Conservation (phyloP, 768 basidiomycete species). For the Tricholoma sp. region DNA sequence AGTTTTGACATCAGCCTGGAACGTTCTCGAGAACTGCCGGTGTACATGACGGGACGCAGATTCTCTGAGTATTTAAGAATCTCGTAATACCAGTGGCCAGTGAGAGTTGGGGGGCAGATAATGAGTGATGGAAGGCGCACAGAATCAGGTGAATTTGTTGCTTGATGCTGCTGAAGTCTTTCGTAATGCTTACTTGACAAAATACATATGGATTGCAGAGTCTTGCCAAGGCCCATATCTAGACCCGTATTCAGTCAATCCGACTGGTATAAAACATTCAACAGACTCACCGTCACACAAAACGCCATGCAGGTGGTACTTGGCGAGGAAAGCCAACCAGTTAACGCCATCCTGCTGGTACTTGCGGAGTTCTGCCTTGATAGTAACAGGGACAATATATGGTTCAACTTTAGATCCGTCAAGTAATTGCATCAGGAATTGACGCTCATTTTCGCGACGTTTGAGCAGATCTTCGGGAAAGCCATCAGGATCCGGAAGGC, state of each 20-base stretch:
- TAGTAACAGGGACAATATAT: conserved; percentile 77
- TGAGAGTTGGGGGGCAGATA: conserved; percentile 94
- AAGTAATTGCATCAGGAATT: conserved; percentile 88
- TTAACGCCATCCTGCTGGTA: conserved; percentile 99
- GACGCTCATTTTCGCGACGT: conserved; percentile 80
- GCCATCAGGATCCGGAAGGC: conserved; percentile 91
- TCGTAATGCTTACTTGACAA: conserved; percentile 92
- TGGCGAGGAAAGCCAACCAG: conserved; percentile 97
- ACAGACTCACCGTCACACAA: conserved; percentile 82
- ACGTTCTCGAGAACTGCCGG: conserved; percentile 82
- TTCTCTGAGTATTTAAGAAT: conserved; percentile 88
- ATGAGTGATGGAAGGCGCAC: conserved; percentile 92
- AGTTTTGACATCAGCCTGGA: conserved; percentile 60
- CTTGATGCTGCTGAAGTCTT: conserved; percentile 60
- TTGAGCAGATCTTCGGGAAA: conserved; percentile 86
- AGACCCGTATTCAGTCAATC: conserved; percentile 1
- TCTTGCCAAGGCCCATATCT: conserved; percentile 99
- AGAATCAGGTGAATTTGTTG: conserved; percentile 66
- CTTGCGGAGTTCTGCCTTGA: conserved; percentile 92
- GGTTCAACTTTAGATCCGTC: conserved; percentile 94
- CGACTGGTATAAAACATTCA: neutral
- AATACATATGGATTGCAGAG: conserved; percentile 96
- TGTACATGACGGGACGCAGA: conserved; percentile 81
- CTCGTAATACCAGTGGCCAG: conserved; percentile 99
- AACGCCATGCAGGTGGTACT: conserved; percentile 96